phyloP scores from a whole-genome alignment of 73 alveolate genomes.

The Diophrys sp. region DNA sequence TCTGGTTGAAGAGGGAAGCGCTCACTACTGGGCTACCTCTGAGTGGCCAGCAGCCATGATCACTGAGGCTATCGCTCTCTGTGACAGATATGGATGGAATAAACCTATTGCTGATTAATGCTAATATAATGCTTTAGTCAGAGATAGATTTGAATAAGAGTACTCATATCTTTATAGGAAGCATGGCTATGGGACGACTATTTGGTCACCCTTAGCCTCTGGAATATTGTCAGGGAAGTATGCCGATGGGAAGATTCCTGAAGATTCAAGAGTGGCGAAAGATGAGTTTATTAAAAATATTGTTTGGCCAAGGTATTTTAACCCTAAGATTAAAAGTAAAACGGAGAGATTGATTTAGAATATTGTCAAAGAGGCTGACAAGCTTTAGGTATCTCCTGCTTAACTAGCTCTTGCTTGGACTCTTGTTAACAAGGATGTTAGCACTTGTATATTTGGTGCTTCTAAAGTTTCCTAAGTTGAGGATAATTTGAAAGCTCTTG shows the following conservation, averaged over 20 bases:
- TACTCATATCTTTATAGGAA: conserved; percentile 59
- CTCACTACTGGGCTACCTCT: conserved; percentile 96
- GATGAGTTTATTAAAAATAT: conserved; percentile 30
- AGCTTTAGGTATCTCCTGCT: conserved; percentile 74
- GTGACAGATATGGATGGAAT: conserved; percentile 65
- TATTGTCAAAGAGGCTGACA: conserved; percentile 46
- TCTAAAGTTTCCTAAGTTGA: conserved; percentile 72
- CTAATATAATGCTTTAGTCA: conserved; percentile 72
- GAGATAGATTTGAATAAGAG: conserved; percentile 82
- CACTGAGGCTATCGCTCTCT: conserved; percentile 68
- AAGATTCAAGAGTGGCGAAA: conserved; percentile 47
- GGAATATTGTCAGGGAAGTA: conserved; percentile 75
- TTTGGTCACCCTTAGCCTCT: conserved; percentile 68
- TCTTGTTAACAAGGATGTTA: conserved; percentile 73
- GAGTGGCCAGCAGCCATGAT: conserved; percentile 89
- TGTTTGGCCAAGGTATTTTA: conserved; percentile 6
- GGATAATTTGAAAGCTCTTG: conserved; percentile 81
- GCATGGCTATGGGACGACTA: conserved; percentile 68
- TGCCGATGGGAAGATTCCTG: conserved; percentile 46
- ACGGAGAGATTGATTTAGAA: background rate
- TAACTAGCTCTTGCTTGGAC: conserved; percentile 94
- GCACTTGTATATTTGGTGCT: conserved; percentile 91
- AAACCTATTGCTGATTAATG: conserved; percentile 92
- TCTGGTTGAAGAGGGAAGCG: conserved; percentile 75
- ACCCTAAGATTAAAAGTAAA: conserved; percentile 2